Evolutionary conservation across 78 protist genomes (phyloP), one percentile per base, ranked within the genome.

Genomic region (Chrysochromulina tobinii): DNA sequence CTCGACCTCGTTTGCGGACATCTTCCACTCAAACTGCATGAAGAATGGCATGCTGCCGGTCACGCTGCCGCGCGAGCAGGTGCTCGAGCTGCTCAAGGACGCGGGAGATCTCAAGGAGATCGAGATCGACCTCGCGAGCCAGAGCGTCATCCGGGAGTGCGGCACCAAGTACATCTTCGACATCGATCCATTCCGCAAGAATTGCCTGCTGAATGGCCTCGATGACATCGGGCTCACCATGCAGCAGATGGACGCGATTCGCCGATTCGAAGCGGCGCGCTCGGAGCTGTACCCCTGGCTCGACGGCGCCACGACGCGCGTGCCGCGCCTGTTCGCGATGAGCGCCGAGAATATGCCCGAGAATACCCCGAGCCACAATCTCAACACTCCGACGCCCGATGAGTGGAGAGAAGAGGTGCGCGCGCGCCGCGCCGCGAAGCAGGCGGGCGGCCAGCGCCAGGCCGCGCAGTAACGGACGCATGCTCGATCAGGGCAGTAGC

Each of bases 1-100:
- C 92, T 8, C 92, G 50, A 55, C 93, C n/a, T 58, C 88, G 25
- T 93, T 93, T 79, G 95, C 95, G 64, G 95, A 93, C 92, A 93
- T 93, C 87, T 93, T 93, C 93, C 88, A 58, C 91, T 87, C 88
- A 92, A 93, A 93, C 93, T 93, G 95, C 93, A 87, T 93, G 92
- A 93, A 93, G 95, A 93, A 93, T 72, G 95, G 95, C 57, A 93
- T 93, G 88, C 92, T 93, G 25, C 95, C 95, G 64, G 17, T 93
- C 64, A 57, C 50, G 17, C 88, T 93, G 55, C 83, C 90, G 38
- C 55, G 59, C 12, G 87, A 17, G 18, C 59, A 88, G 91, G 91
- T 88, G 55, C 25, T n/a, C n/a, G n/a, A 21, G 88, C 59, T 73
- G 61, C 64, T 90, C 66, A 51, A 68, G 72, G 88, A 90, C n/a